Evolutionary conservation across 805 yeast genomes (phyloP), one percentile per base, ranked within the genome.

Genomic region (Myxozyma monticola): DNA sequence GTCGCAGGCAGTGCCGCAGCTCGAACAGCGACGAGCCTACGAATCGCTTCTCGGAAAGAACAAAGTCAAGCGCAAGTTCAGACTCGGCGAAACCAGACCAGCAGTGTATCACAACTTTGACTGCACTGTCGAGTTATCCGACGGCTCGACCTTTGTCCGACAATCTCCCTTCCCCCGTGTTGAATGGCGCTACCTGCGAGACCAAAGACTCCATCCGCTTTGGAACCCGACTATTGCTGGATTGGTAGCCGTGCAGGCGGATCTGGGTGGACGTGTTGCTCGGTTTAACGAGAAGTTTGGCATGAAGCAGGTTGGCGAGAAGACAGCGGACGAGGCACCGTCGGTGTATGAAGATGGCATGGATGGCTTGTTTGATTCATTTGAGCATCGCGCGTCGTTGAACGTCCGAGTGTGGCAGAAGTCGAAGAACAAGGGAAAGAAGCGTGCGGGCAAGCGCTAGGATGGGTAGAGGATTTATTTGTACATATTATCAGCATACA

Each of bases 101-200:
- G 89, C 96, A 29, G 85, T 93, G 35, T 90, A 88, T 69, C 79
- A 91, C 71, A 88, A 88, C 68, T 93, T 93, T 67, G 89, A 91
- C 57, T 85, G 90, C 28, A 70, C 77, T 31, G 90, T 93, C n/a
- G 96, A 91, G 69, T 76, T 90, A 51, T 84, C 95, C 59, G 99
- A 93, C 67, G 99, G 99, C 1, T 85, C 96, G 26, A 96, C 95
- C 1, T 75, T 89, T 29, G 74, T 73, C 30, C 79, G 99, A 69
- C 78, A 86, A 62, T 81, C 96, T 0, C 95, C 86, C 58, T 88
- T 81, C 52, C 99, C 99, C 9, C 85, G 88, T 62, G 83, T 79
- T 45, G 96, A 93, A 64, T 74, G 87, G 62, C 76, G 93, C 66
- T 80, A 88, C 79, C 79, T 93, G 60, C 80, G 82, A 45, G 99